These are phyloP conservation scores for Solanum dulcamara DNA, from an alignment of 257 asterid species.

Conservation along the genomic window DNA sequence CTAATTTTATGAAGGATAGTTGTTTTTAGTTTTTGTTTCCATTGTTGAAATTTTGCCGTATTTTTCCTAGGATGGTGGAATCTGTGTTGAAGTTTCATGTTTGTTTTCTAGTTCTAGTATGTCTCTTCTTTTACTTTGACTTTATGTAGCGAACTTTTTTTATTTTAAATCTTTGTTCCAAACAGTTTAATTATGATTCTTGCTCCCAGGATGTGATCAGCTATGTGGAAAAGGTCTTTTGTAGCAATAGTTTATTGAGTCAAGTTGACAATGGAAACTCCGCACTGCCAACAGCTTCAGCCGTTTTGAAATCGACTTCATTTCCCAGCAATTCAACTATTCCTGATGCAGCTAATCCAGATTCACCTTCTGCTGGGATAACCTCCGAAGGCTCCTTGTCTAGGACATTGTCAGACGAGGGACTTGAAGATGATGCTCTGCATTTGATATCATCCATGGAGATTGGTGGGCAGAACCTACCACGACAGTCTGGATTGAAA, in stretches of 20 bases:
- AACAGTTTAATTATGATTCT: conserved; percentile 13
- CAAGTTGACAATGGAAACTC: conserved; percentile 60
- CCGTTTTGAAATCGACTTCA: conserved; percentile 34
- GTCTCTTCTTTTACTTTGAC: background rate
- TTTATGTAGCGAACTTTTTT: background rate
- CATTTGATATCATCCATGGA: conserved; percentile 56
- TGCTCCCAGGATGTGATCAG: conserved; percentile 71
- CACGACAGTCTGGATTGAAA: conserved; percentile 43
- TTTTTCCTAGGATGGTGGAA: background rate
- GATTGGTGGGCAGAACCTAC: conserved; percentile 35
- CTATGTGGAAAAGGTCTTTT: conserved; percentile 78
- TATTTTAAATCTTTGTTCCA: background rate
- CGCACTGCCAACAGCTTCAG: conserved; percentile 31
- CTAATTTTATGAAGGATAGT: background rate
- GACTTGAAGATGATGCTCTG: conserved; percentile 64
- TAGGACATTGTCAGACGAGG: conserved; percentile 65
- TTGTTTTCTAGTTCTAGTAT: background rate
- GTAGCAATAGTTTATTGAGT: conserved; percentile 36
- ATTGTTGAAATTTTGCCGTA: background rate
- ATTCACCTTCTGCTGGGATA: conserved; percentile 30
- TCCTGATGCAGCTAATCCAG: conserved; percentile 42
- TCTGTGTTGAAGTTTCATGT: background rate
- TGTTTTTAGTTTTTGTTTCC: background rate
- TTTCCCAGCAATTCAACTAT: conserved; percentile 28
- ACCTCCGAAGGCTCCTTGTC: conserved; percentile 46